Evolutionary conservation across 352 stramenopile genomes (phyloP).

Genomic region (Pythium utonaiense): DNA sequence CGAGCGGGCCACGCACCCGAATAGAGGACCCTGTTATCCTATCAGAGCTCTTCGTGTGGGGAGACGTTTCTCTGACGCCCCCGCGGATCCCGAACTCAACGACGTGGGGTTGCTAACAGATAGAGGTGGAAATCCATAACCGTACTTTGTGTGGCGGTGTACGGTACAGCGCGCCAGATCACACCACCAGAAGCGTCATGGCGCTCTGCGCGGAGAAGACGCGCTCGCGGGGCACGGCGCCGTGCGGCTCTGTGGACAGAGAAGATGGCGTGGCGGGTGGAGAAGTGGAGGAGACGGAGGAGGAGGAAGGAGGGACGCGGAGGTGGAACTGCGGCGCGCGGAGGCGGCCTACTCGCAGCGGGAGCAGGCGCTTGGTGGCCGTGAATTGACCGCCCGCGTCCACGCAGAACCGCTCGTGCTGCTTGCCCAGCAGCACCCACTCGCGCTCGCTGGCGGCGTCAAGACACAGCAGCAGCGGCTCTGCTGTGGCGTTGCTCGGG

Average conservation of each 20-base stretch:
- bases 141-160: conserved; percentile 8
- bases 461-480: conserved; percentile 44
- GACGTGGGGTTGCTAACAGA: no score
- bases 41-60: background rate
- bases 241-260: background rate
- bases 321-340: conserved; percentile 56
- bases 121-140: no score
- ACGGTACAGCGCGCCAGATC: conserved; percentile 5
- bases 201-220: conserved; percentile 18
- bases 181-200: conserved; percentile 26
- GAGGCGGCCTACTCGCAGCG: conserved; percentile 41
- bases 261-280: background rate
- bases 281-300: background rate
- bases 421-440: conserved; percentile 68
- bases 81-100: background rate
- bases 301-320: background rate
- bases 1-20: background rate
- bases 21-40: conserved; percentile 10
- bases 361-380: conserved; percentile 29
- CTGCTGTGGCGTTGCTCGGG: background rate
- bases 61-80: conserved; percentile 16
- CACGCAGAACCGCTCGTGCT: conserved; percentile 37
- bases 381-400: conserved; percentile 11
- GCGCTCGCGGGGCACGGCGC: conserved; percentile 5
- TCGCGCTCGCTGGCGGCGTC: conserved; percentile 47